phyloP scores from a whole-genome alignment of 139 green algal species.

The Eudorina sp. region DNA sequence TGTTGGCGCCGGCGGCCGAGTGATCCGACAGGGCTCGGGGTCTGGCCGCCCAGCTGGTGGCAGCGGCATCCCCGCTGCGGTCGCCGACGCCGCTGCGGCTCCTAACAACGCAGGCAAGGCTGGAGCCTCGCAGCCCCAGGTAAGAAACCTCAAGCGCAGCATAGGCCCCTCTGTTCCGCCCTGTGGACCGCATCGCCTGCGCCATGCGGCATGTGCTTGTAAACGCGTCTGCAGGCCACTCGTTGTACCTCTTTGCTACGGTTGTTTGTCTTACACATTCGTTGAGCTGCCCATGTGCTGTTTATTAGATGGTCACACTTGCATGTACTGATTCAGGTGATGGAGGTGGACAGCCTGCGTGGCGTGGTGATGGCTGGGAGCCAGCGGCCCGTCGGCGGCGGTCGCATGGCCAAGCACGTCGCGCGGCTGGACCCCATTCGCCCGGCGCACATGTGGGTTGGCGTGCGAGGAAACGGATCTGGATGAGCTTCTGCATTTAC shows the following conservation, averaged over 20 bases:
- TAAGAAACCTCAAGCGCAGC: too few relatives aligned
- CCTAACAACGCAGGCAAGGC: background rate
- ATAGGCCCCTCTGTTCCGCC: too few relatives aligned
- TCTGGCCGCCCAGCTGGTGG: background rate
- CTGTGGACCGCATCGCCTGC: too few relatives aligned
- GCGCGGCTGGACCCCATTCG: background rate
- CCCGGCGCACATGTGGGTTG: constrained; percentile 37
- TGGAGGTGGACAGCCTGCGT: constrained; percentile 35
- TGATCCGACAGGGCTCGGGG: background rate
- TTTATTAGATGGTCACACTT: too few relatives aligned
- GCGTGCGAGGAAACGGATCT: too few relatives aligned
- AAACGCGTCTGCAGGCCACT: too few relatives aligned
- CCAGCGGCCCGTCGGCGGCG: background rate
- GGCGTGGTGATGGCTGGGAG: constrained; percentile 22
- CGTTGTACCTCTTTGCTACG: too few relatives aligned
- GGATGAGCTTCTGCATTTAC: background rate
- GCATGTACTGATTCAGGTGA: background rate
- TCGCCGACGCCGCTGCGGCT: background rate
- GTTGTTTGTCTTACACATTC: too few relatives aligned
- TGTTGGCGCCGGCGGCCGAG: background rate
- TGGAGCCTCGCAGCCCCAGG: background rate
- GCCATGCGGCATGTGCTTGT: too few relatives aligned
- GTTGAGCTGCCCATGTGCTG: too few relatives aligned
- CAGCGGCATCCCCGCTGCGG: background rate
- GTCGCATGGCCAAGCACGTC: constrained; percentile 26